Base-by-base conservation (phyloP, 345 rosid genomes). In the Dipteronia dyeriana region DNA sequence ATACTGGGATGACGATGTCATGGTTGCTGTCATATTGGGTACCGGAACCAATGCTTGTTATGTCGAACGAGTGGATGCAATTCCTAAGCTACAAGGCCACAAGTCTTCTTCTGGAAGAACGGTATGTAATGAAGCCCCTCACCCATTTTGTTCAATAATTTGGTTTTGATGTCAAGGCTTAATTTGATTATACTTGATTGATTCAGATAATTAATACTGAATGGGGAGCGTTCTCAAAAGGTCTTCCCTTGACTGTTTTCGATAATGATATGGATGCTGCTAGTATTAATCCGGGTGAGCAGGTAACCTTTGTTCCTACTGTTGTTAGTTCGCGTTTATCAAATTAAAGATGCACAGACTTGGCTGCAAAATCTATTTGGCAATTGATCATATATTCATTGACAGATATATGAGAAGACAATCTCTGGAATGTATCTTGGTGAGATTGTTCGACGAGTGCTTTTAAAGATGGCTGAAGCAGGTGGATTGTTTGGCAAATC, bases 391-490 rank as follows among this genome's bases (percentile, higher is more conserved):
- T 76, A 14, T 73, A 14, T 73, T 78, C 65, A 49, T 53, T 26
- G 19, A 29, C 80, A 94, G 98, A 89, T 90, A 82, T 89, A 84
- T 76, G 98, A 95, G 91, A 95, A 91, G 89, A 95, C 91, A 69
- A 93, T 93, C 80, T 88, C 97, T 47, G 98, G 97, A 74, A 95
- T 95, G 97, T 93, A 93, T 81, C 90, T 89, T n/a, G 97, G 97
- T 70, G 97, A 95, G 86, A 93, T 93, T 78, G 95, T 85, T 14
- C 83, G 94, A 17, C 77, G 92, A 78, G 92, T 82, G 63, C 83
- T 91, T 31, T 79, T 86, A 23, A 75, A 84, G 68, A 89, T 95
- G 90, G 89, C 91, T 47, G 81, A 82, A 81, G 92, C 79, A 78
- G 86, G 86, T 76, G 87, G 81, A 66, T 70, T 91, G 70, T 92